Conservation (phyloP, 495 filamentous ascomycete genomes). For the Aspergillus wentii region DNA sequence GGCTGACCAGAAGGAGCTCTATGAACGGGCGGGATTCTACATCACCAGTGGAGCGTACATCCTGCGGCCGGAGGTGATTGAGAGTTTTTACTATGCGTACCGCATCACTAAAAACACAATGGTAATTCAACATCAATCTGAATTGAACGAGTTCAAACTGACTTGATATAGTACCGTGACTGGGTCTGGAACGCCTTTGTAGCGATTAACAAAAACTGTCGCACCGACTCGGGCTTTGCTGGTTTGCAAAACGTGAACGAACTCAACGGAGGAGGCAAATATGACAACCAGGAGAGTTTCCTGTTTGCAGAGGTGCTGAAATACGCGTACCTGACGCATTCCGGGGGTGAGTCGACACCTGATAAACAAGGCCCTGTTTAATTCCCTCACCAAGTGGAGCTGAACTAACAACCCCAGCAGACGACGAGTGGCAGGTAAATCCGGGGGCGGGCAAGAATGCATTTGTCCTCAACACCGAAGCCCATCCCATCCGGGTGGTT, state of each 20-base stretch:
- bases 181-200: conserved; percentile 84
- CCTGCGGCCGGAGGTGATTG: conserved; percentile 79
- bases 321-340: conserved; percentile 71
- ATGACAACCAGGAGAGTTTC: conserved; percentile 82
- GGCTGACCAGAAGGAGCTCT: conserved; percentile 50
- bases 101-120: conserved; percentile 62
- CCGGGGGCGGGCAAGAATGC: conserved; percentile 47
- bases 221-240: conserved; percentile 62
- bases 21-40: conserved; percentile 65
- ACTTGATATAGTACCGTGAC: conserved; percentile 58
- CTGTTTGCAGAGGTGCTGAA: conserved; percentile 89
- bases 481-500: conserved; percentile 64
- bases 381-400: background rate
- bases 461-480: conserved; percentile 84
- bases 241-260: conserved; percentile 63
- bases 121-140: conserved; percentile 19
- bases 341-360: too few relatives aligned
- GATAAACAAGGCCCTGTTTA: too few relatives aligned
- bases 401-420: conserved; percentile 25
- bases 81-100: conserved; percentile 87
- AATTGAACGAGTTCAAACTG: background rate
- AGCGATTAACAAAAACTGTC: conserved; percentile 60
- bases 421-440: conserved; percentile 63
- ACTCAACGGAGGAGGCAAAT: conserved; percentile 52
- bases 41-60: conserved; percentile 59